phyloP scores from a whole-genome alignment of 371 early-diverging fungal species.

The Syncephalis plumigaleata region DNA sequence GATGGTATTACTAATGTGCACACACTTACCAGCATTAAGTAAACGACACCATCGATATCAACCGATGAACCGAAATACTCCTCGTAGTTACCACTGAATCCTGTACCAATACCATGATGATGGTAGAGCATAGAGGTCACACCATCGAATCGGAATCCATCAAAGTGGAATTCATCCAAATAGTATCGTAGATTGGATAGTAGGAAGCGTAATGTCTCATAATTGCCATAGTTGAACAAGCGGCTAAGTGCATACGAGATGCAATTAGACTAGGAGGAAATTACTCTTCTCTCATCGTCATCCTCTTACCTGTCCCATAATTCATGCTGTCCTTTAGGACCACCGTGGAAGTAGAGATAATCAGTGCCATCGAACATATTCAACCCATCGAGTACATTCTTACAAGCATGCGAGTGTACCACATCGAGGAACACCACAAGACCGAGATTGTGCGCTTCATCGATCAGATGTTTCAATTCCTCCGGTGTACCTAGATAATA shows the following conservation, averaged over 20 bases:
- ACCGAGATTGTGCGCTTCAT: conserved; percentile 83
- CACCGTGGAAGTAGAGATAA: conserved; percentile 89
- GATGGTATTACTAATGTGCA: not conserved
- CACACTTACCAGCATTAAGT: conserved; percentile 49
- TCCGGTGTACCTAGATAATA: conserved; percentile 43
- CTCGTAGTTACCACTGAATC: conserved; percentile 81
- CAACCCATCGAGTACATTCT: conserved; percentile 85
- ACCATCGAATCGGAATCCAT: conserved; percentile 97
- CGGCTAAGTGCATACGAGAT: conserved; percentile 20
- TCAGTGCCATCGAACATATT: conserved; percentile 93
- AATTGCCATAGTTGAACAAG: conserved; percentile 82
- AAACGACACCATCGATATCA: conserved; percentile 75
- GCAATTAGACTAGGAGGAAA: not conserved
- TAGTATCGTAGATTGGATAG: conserved; percentile 86
- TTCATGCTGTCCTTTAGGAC: conserved; percentile 69
- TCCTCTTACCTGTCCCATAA: conserved; percentile 59
- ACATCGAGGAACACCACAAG: conserved; percentile 83
- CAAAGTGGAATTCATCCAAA: conserved; percentile 77
- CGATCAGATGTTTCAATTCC: conserved; percentile 72
- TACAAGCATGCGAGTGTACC: conserved; percentile 93
- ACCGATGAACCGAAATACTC: conserved; percentile 81
- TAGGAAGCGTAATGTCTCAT: conserved; percentile 81
- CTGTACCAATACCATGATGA: conserved; percentile 89
- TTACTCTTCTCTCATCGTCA: not conserved
- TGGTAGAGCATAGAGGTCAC: conserved; percentile 90